Base-by-base conservation (phyloP, 306 rosid genomes). In the Cucumis sativus region DNA sequence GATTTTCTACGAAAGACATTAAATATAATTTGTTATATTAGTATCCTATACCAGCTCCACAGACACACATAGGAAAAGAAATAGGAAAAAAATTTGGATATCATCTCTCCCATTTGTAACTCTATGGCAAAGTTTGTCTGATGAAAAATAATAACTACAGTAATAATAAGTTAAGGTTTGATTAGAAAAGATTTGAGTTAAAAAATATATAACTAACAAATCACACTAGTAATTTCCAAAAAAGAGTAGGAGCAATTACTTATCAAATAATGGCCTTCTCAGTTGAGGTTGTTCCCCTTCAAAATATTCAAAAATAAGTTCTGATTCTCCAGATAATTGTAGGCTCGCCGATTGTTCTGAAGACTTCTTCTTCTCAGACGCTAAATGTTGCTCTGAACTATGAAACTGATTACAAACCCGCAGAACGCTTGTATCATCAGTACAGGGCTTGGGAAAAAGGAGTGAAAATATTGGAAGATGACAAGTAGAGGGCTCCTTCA, bases 251-350 rank as follows among this genome's bases (percentile, higher is more conserved):
- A 73, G 73, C 25, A 62, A 92, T 84, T 82, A 91, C 98, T 84
- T 93, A 66, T 89, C 89, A 80, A 85, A 87, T 61, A 93, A 84
- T 45, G 97, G 90, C 64, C 11, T 84, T 78, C 98, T 89, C 84
- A 83, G 89, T 79, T 89, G 98, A 70, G 98, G 97, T 80, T 79
- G 97, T 61, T 87, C 89, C 67, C 69, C 57, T 84, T 93, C 98
- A 87, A 93, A 93, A 91, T 88, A 93, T 86, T 93, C 98, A 79
- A 88, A 89, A 76, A 91, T 84, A 69, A 89, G 89, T 80, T 91
- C 97, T 33, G 59, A 76, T 71, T 88, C 98, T 78, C 84, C 56
- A 70, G 77, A 66, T 41, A 59, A 76, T 7, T 60, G 56, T 63
- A 84, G 73, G 78, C 69, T 78, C 23, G 25, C 77, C 59, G 82